These are phyloP conservation scores for Eutrema japonicum DNA, from an alignment of 345 rosid genomes.

Conservation along the genomic window DNA sequence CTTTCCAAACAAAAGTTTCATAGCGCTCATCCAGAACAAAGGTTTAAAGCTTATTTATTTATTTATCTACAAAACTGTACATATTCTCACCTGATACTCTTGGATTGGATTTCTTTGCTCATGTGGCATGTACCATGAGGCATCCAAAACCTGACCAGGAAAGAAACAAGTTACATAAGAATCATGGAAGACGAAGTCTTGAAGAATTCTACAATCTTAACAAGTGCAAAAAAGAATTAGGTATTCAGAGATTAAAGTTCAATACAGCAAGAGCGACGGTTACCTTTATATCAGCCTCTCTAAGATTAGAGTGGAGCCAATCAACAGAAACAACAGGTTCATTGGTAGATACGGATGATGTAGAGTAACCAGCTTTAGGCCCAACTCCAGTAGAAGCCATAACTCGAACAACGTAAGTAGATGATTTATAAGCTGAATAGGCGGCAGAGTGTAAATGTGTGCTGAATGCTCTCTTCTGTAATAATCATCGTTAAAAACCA, in stretches of 20 bases:
- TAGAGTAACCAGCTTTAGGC: conserved; percentile 49
- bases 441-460: conserved; percentile 34
- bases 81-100: conserved; percentile 76
- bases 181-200: conserved; percentile 5
- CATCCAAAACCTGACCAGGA: conserved; percentile 73
- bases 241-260: neutral
- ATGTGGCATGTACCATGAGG: conserved; percentile 98
- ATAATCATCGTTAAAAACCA: conserved; percentile 5
- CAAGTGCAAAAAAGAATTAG: neutral
- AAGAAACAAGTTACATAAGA: conserved; percentile 20
- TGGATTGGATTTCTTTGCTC: conserved; percentile 93
- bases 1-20: neutral
- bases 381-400: conserved; percentile 63
- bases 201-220: conserved; percentile 6
- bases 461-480: conserved; percentile 56
- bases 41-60: conserved; percentile 23
- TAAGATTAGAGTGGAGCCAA: conserved; percentile 88
- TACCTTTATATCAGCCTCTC: conserved; percentile 78
- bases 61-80: conserved; percentile 16
- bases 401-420: conserved; percentile 43
- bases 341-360: conserved; percentile 52
- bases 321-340: conserved; percentile 91
- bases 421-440: conserved; percentile 33
- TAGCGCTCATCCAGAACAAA: conserved; percentile 6
- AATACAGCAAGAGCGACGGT: neutral